Conservation (phyloP, 768 basidiomycete genomes). For the Boletellus ananas region DNA sequence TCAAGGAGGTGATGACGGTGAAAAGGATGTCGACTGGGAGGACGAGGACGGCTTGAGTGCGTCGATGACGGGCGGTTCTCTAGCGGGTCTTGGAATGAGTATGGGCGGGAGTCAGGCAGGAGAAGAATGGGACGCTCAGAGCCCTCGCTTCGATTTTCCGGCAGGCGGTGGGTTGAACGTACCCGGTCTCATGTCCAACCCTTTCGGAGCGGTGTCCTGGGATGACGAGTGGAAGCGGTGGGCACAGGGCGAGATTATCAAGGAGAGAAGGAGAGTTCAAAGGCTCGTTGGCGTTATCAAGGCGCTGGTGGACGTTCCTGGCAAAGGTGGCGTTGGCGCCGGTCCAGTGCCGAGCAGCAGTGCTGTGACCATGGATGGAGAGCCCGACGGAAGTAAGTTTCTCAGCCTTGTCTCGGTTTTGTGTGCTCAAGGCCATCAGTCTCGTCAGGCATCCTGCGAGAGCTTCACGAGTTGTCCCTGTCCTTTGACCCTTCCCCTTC, state of each 20-base stretch:
- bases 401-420: neutral
- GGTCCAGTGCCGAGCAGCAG: neutral
- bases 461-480: slow-evolving; percentile 27
- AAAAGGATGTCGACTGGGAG: slow-evolving; percentile 28
- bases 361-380: slow-evolving; percentile 5
- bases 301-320: slow-evolving; percentile 59
- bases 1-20: slow-evolving; percentile 22
- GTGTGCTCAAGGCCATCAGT: slow-evolving; percentile 14
- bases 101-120: slow-evolving; percentile 12
- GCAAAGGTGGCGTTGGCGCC: slow-evolving; percentile 31
- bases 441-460: slow-evolving; percentile 19
- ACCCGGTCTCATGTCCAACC: slow-evolving; percentile 11
- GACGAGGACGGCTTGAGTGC: slow-evolving; percentile 24
- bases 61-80: slow-evolving; percentile 1
- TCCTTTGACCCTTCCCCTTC: slow-evolving; percentile 22
- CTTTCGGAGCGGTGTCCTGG: slow-evolving; percentile 1
- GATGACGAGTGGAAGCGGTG: slow-evolving; percentile 29
- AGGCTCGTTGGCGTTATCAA: slow-evolving; percentile 56
- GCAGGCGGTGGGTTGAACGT: slow-evolving; percentile 10
- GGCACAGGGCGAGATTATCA: slow-evolving; percentile 42
- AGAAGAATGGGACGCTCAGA: slow-evolving; percentile 26
- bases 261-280: slow-evolving; percentile 59
- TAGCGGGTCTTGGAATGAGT: slow-evolving; percentile 12
- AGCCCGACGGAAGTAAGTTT: slow-evolving; percentile 16
- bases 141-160: slow-evolving; percentile 13